Evolutionary conservation across 1,284 basidiomycete species (phyloP), one percentile per base, ranked within the genome.

Genomic region (Peniophora sp.): DNA sequence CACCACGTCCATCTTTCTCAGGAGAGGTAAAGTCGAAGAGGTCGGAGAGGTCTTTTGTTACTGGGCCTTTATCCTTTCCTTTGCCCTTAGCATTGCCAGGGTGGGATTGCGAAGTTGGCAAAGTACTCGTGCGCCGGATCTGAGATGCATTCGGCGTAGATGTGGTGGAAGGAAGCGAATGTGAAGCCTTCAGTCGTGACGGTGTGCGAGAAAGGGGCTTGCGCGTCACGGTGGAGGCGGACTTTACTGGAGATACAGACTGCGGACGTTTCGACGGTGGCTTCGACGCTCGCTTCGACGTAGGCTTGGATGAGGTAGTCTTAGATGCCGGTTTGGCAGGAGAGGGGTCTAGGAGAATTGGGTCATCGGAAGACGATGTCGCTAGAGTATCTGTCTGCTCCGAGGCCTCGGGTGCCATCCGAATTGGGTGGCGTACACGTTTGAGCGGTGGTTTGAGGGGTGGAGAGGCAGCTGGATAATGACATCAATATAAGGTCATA

Each of bases 31-130:
- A 61, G 24, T 64, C 58, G 55, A 72, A 71, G 1, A 72, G 59
- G 22, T 56, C 52, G 1, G 69, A 67, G 10, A 72, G 56, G 46
- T 70, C 63, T 48, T 63, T 68, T 1, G 63, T 55, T 6, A 59
- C 47, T 19, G 58, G 55, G 45, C 52, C 61, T 20, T 32, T 32
- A 32, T 32, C 27, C 27, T 32, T 32, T 32, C 27, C 27, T 32
- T 32, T 32, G 27, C 27, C 27, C 12, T 32, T 32, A 12, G 12
- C 27, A 12, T 12, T 32, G 6, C 6, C 12, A 64, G 57, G 16
- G 61, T 59, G 19, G 57, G 34, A 23, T 56, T 49, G 14, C 5
- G 27, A 32, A 12, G 52, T 55, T 36, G 52, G 54, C 6, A 51
- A 43, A 3, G 57, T 61, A 11, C 50, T 48, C 1, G 58, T 56